Evolutionary conservation across 23 red algal genomes (phyloP).

Genomic region (Chondrus crispus): DNA sequence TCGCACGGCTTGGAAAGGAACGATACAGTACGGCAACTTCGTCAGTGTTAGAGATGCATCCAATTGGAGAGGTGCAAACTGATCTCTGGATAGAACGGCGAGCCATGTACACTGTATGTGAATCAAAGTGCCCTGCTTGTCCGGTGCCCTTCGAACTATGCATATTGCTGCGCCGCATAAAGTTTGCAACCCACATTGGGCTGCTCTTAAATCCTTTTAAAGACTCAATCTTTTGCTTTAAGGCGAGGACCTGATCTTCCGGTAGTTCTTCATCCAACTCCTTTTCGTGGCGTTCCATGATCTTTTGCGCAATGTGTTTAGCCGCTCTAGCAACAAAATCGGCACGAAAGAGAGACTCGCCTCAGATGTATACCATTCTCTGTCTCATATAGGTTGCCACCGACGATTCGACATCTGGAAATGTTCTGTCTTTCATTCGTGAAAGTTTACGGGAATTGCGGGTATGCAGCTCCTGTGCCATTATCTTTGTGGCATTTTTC

Average conservation of each 20-base stretch:
- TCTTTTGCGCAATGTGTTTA: background rate
- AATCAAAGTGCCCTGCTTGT: background rate
- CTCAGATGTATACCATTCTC: background rate
- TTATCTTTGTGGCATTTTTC: no score
- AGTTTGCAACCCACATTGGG: background rate
- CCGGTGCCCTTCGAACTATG: background rate
- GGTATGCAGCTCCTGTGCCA: no score
- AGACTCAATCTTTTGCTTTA: no score
- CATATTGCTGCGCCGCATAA: background rate
- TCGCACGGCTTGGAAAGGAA: background rate
- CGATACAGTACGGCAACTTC: conserved; percentile 6
- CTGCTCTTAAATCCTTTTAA: background rate
- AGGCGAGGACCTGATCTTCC: no score
- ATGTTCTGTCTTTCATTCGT: no score
- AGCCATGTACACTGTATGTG: background rate
- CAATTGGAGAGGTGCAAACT: background rate
- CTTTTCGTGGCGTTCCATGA: background rate
- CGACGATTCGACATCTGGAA: no score
- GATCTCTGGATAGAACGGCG: background rate
- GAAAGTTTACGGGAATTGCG: no score
- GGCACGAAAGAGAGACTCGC: background rate
- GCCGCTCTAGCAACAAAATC: background rate
- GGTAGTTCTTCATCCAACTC: background rate
- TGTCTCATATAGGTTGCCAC: background rate
- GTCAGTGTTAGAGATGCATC: background rate